Base-by-base conservation (phyloP, 257 asterid species). In the Solanum chilense region DNA sequence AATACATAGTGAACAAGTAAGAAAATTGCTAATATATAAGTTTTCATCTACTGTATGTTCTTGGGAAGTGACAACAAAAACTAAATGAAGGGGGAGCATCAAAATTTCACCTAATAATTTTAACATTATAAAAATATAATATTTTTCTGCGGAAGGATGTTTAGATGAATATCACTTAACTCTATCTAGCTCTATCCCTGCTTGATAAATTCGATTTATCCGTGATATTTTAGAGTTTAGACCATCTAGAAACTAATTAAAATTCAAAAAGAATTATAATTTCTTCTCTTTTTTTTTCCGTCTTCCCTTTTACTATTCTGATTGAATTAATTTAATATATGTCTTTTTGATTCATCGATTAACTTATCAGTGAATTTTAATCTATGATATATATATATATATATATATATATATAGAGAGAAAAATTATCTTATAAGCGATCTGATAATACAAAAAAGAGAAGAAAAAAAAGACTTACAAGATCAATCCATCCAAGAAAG, bases 391-490 rank as follows among this genome's bases (percentile, higher is more conserved):
- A 3, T 4, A 0, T 68, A 13, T 1, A 1, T 68, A 14, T 27
- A 68, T 35, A 35, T 35, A 35, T 35, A 35, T 0, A 35, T 27
- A 13, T 27, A 68, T 33, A 33, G 0, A 33, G n/a, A n/a, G n/a
- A n/a, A n/a, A 35, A 35, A 3, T 29, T 69, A 29, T 27, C 75
- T 68, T 69, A 29, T 14, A 69, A 69, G 23, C 1, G 1, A 69
- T 5, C n/a, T 29, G 2, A 39, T 4, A 1, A 75, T 6, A 12
- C 12, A 27, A 16, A 44, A n/a, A 7, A 3, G 7, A 6, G 6
- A 6, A 44, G n/a, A 8, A 7, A n/a, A 76, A 25, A 44, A 7
- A 14, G n/a, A 87, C 91, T 88, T 60, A 86, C 92, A 27, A 86
- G 86, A 44, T 86, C 89, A 31, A 86, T 42, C 89, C 89, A 70